These are phyloP conservation scores for Helminthosporium solani DNA, from an alignment of 2,329 filamentous ascomycete genomes.

Conservation along the genomic window DNA sequence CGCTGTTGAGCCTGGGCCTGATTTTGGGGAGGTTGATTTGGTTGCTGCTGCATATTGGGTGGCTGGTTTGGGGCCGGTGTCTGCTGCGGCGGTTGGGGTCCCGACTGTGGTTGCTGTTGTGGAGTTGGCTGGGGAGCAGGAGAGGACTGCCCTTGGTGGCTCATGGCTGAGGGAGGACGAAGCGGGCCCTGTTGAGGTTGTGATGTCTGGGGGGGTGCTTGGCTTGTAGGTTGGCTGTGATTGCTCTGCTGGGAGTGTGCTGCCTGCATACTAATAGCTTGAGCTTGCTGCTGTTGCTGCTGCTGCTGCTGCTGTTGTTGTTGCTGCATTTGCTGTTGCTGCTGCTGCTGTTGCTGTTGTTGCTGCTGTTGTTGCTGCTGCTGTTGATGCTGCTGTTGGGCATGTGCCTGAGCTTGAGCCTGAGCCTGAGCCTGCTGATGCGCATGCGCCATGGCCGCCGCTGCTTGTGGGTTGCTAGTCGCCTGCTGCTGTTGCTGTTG, in stretches of 20 bases:
- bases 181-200: slow-evolving; percentile 42
- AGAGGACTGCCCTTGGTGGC: slow-evolving; percentile 43
- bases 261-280: slow-evolving; percentile 50
- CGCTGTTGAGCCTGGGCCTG: slow-evolving; percentile 38
- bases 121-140: slow-evolving; percentile 39
- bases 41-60: slow-evolving; percentile 33
- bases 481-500: slow-evolving; percentile 37
- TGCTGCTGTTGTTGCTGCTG: slow-evolving; percentile 45
- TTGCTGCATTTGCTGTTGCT: no score
- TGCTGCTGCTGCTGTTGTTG: slow-evolving; percentile 48
- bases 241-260: slow-evolving; percentile 52
- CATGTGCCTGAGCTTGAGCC: slow-evolving; percentile 29
- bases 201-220: slow-evolving; percentile 37
- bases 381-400: slow-evolving; percentile 47
- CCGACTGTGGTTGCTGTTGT: slow-evolving; percentile 43
- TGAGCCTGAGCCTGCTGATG: slow-evolving; percentile 45
- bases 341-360: slow-evolving; percentile 45
- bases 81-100: slow-evolving; percentile 47
- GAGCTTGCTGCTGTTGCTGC: slow-evolving; percentile 47
- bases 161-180: slow-evolving; percentile 42
- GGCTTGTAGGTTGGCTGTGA: slow-evolving; percentile 46
- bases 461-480: slow-evolving; percentile 41
- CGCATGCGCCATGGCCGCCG: slow-evolving; percentile 49
- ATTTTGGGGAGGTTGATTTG: slow-evolving; percentile 27
- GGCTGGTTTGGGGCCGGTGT: slow-evolving; percentile 42